Evolutionary conservation across 225 moss, liverwort and hornwort genomes (phyloP), one percentile per base, ranked within the genome.

Genomic region (Lunularia cruciata): DNA sequence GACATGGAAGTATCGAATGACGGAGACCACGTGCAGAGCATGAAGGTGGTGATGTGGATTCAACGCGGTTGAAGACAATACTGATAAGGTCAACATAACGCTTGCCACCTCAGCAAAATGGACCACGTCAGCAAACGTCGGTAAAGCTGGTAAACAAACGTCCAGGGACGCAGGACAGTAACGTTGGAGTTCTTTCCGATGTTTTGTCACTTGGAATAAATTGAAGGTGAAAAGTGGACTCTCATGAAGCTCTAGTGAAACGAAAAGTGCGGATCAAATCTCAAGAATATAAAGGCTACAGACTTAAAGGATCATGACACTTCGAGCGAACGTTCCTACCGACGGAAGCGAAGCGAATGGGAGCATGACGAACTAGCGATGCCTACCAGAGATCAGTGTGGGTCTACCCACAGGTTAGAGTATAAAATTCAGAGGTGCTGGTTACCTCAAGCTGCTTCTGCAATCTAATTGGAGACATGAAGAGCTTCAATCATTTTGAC

Each of bases 81-180:
- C 27, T 28, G 54, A 54, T 54, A 54, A 54, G 54, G 54, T 54
- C 54, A 54, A 27, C 12, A 11, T 25, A 28, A 54, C 54, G 54
- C 26, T 14, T 3, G 54, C n/a, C 54, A 54, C 54, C 26, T 54
- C 54, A 54, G 25, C 54, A 26, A 12, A 12, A 25, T 23, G n/a
- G n/a, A 11, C 26, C 54, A 54, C 54, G 26, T 54, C 54, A 28
- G n/a, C 54, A 11, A 27, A 27, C 0, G n/a, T 2, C 54, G 11
- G 22, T n/a, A n/a, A 54, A 54, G 52, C 13, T 25, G 4, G 19
- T 53, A 19, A 53, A 23, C 52, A 8, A 51, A 51, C 51, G n/a
- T 18, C 23, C 51, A 23, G 4, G 10, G 19, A 51, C 18, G 6
- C 4, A 20, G 51, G 18, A 18, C 18, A 18, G 8, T 18, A 45